Base-by-base conservation (phyloP, 1,139 yeast genomes). In the Debaryomycetaceae sp. region DNA sequence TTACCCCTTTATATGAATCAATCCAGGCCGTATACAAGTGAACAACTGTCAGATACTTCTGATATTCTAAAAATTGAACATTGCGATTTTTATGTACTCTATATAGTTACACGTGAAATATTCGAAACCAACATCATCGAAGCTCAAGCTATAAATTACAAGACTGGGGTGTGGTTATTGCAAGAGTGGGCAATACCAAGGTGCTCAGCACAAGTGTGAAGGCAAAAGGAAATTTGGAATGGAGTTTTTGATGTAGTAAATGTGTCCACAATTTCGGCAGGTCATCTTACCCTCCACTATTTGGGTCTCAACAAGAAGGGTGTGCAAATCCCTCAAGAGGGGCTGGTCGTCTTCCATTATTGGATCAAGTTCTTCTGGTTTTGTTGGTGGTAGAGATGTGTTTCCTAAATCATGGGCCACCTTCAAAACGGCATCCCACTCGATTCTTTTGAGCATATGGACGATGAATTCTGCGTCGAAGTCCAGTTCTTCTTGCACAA, bases 201-300 rank as follows among this genome's bases (percentile, higher is more conserved):
- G 19, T 18, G 11, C 19, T 35, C 43, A 55, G 39, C 59, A 54
- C 35, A 92, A 73, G 61, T 92, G 98, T 15, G 98, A 98, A 34
- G 98, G 98, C 39, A 92, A 75, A 45, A 92, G 70, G 63, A 92
- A 87, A 71, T 92, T 92, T 36, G 99, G 97, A 53, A 92, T 89
- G 42, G 92, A 81, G 70, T 89, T 91, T 65, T 91, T 91, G 65
- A 92, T 87, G 65, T 84, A 80, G 65, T 91, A 94, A 13, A 86
- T 72, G 60, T 92, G 98, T 1, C 79, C 82, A 61, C 99, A 92
- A 63, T 83, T 84, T 22, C 78, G 73, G 61, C 99, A 92, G 14
- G 73, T 70, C 98, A 92, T 89, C 54, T 82, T 80, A 3, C 98
- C 99, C 52, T 89, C 92, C 15, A 74, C 61, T 42, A 92, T 87